These are phyloP conservation scores for Cornus florida DNA, from an alignment of 148 eudicot genomes.

Conservation along the genomic window DNA sequence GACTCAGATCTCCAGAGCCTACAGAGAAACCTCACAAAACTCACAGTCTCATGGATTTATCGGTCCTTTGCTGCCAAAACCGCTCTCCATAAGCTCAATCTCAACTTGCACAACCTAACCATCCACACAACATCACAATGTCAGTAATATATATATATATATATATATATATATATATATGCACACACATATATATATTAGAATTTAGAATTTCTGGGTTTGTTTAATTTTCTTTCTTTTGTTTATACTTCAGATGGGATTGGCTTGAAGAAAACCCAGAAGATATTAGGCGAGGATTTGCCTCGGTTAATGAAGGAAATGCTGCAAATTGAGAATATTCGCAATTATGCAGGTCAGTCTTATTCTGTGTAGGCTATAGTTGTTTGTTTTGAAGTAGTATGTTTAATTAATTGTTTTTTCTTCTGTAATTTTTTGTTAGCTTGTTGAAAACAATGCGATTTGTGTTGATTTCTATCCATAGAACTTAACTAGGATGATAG, in stretches of 20 bases:
- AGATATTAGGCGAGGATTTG: constrained; percentile 33
- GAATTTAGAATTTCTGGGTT: not conserved
- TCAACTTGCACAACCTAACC: constrained; percentile 29
- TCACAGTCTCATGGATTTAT: constrained; percentile 32
- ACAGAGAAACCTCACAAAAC: constrained; percentile 24
- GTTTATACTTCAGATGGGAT: constrained; percentile 24
- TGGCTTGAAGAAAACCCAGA: constrained; percentile 25
- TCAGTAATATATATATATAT: not conserved
- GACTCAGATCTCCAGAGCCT: constrained; percentile 40
- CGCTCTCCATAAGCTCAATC: constrained; percentile 31
- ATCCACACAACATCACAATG: constrained; percentile 23
- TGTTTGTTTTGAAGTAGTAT: not conserved
- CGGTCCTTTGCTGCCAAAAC: constrained; percentile 43
- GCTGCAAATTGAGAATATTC: constrained; percentile 36
- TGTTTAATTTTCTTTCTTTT: not conserved
- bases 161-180: not conserved
- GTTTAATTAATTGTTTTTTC: not conserved
- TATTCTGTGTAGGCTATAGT: not conserved
- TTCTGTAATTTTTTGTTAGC: not conserved
- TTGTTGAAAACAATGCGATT: not conserved
- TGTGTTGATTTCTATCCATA: not conserved
- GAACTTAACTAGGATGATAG: not conserved
- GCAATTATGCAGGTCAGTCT: constrained; percentile 39
- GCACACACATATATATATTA: not conserved
- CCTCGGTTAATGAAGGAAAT: constrained; percentile 36